Evolutionary conservation across 495 filamentous ascomycete species (phyloP).

Genomic region (Glarea lozoyensis): DNA sequence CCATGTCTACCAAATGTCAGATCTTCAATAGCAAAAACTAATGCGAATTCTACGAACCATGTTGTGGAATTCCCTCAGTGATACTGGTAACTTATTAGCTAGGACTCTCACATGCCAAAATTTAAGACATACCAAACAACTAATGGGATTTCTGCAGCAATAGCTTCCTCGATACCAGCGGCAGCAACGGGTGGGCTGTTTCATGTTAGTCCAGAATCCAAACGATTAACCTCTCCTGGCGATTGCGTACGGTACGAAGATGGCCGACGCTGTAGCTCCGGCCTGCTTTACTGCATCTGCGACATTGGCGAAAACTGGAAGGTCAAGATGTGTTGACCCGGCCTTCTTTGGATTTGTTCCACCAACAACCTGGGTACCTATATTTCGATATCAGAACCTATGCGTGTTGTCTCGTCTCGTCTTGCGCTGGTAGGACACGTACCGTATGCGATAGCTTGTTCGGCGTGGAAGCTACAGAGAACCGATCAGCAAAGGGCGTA

Average conservation of each 20-base stretch:
- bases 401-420: conserved; percentile 17
- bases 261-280: conserved; percentile 82
- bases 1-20: conserved; percentile 65
- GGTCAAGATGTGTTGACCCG: conserved; percentile 77
- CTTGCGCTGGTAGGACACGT: conserved; percentile 26
- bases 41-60: conserved; percentile 50
- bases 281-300: conserved; percentile 83
- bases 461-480: conserved; percentile 75
- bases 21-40: not conserved
- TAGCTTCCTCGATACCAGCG: conserved; percentile 91
- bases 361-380: conserved; percentile 94
- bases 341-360: conserved; percentile 99
- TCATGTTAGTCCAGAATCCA: conserved; percentile 4
- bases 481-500: conserved; percentile 10
- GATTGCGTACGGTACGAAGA: conserved; percentile 83
- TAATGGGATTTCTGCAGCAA: conserved; percentile 83
- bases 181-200: conserved; percentile 80
- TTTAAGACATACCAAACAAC: conserved; percentile 64
- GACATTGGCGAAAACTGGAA: conserved; percentile 89
- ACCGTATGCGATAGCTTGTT: conserved; percentile 98
- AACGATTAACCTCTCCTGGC: not conserved
- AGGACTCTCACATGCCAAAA: conserved; percentile 10
- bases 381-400: conserved; percentile 13
- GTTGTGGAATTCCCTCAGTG: conserved; percentile 96
- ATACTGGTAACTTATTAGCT: conserved; percentile 45